These are phyloP conservation scores for Platismatia glauca DNA, from an alignment of 495 filamentous ascomycete species.

Conservation along the genomic window DNA sequence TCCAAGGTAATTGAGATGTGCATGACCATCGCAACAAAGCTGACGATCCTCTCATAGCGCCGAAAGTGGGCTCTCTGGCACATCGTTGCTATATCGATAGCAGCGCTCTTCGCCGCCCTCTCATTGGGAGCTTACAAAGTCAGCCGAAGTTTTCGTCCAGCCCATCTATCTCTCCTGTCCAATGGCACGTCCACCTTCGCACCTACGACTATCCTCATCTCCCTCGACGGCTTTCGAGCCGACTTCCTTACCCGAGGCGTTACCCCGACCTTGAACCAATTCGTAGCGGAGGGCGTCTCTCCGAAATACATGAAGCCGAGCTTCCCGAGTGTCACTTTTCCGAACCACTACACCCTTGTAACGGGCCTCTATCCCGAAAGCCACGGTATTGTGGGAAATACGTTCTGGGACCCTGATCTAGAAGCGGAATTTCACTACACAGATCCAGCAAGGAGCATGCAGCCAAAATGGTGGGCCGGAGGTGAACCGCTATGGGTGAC, in stretches of 20 bases:
- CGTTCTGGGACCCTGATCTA: slow-evolving; percentile 76
- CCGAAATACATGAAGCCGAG: slow-evolving; percentile 85
- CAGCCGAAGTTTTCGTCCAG: slow-evolving; percentile 26
- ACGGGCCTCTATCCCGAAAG: slow-evolving; percentile 88
- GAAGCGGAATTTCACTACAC: slow-evolving; percentile 83
- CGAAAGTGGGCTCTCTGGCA: slow-evolving; percentile 31
- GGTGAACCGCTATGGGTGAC: slow-evolving; percentile 92
- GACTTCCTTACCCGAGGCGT: slow-evolving; percentile 80
- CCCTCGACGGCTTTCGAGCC: slow-evolving; percentile 93
- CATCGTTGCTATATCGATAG: slow-evolving; percentile 28
- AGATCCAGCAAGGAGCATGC: slow-evolving; percentile 58
- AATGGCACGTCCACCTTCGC: slow-evolving; percentile 82
- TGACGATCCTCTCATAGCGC: slow-evolving; percentile 24
- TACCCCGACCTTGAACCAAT: slow-evolving; percentile 70
- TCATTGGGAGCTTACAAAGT: slow-evolving; percentile 46
- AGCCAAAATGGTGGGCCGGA: slow-evolving; percentile 79
- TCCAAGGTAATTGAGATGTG: slow-evolving; percentile 14
- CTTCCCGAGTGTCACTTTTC: slow-evolving; percentile 95
- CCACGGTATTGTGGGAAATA: slow-evolving; percentile 90
- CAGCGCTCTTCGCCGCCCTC: slow-evolving; percentile 45
- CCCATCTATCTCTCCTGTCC: slow-evolving; percentile 38
- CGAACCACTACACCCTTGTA: slow-evolving; percentile 92
- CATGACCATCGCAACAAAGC: slow-evolving; percentile 14
- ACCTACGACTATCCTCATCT: slow-evolving; percentile 88
- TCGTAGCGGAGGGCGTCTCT: slow-evolving; percentile 76